Conservation (phyloP, 2,329 filamentous ascomycete genomes). For the Botryotinia calthae region DNA sequence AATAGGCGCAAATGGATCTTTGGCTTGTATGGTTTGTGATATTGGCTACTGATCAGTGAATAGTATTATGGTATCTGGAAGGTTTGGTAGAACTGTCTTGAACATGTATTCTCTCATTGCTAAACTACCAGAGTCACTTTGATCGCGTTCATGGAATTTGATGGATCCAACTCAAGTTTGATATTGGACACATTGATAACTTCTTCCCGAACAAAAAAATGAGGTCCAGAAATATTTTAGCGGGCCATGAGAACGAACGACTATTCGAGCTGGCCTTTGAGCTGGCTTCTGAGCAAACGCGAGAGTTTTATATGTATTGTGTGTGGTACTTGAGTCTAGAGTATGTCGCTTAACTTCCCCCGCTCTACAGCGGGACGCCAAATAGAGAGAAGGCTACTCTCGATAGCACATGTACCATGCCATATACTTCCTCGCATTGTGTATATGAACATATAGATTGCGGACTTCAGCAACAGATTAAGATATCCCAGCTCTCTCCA, state of each 20-base stretch:
- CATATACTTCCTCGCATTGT: not conserved
- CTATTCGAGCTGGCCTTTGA: not conserved
- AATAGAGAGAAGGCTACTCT: no score
- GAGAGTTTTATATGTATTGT: not conserved
- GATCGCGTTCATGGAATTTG: not conserved
- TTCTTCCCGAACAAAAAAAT: not conserved
- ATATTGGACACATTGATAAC: not conserved
- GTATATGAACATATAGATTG: not conserved
- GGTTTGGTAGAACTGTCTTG: not conserved
- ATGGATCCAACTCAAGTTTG: not conserved
- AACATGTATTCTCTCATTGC: not conserved
- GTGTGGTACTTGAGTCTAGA: not conserved
- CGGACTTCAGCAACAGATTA: not conserved
- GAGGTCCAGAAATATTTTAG: not conserved
- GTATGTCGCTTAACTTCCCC: not conserved
- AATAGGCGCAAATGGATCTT: not conserved
- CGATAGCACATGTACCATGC: not conserved
- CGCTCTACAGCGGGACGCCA: not conserved
- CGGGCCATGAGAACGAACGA: not conserved
- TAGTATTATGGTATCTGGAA: not conserved
- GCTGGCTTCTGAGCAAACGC: not conserved
- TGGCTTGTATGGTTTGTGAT: accelerated
- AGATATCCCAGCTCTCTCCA: not conserved
- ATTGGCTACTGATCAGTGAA: not conserved
- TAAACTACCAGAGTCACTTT: not conserved